These are phyloP conservation scores for Bipolaris oryzae DNA, from an alignment of 2,329 filamentous ascomycete species.

Conservation along the genomic window DNA sequence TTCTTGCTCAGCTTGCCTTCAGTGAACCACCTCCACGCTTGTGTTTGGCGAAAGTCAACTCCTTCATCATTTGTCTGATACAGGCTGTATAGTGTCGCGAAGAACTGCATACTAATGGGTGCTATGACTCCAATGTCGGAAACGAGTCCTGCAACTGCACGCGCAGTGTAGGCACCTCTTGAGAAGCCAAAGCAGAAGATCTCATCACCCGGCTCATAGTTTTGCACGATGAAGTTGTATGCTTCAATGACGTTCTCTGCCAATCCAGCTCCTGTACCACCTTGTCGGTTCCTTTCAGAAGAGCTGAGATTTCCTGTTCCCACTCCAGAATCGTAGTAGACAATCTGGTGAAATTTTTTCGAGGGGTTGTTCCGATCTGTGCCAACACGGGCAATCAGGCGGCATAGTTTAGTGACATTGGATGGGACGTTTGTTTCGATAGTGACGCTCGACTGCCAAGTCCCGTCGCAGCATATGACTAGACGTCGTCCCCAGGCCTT, in stretches of 20 bases:
- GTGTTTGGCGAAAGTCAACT: conserved; percentile 32
- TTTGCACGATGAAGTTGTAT: conserved; percentile 58
- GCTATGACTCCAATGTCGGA: conserved; percentile 56
- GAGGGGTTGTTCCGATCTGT: conserved; percentile 24
- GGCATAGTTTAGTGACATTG: conserved; percentile 46
- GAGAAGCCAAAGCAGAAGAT: conserved; percentile 58
- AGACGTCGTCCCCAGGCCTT: conserved; percentile 41
- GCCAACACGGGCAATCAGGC: conserved; percentile 40
- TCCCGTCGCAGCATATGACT: conserved; percentile 47
- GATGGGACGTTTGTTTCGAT: conserved; percentile 42
- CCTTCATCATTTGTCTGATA: conserved; percentile 41
- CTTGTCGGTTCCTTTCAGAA: conserved; percentile 39
- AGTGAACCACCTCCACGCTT: conserved; percentile 39
- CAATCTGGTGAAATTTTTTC: conserved; percentile 44
- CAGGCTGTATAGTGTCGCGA: conserved; percentile 52
- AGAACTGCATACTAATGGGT: conserved; percentile 51
- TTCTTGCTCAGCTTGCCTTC: conserved; percentile 45
- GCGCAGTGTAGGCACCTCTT: conserved; percentile 54
- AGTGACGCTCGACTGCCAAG: conserved; percentile 45
- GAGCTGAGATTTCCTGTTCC: conserved; percentile 41
- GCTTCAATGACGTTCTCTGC: conserved; percentile 57
- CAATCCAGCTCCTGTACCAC: conserved; percentile 53
- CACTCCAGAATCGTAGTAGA: conserved; percentile 46
- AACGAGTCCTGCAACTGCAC: conserved; percentile 52
- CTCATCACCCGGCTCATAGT: conserved; percentile 56